A percentile compares a stretch with the other conserved stretches of the same genome.
Conservation (phyloP, 148 eudicot species). For the Nepenthes mirabilis region DNA sequence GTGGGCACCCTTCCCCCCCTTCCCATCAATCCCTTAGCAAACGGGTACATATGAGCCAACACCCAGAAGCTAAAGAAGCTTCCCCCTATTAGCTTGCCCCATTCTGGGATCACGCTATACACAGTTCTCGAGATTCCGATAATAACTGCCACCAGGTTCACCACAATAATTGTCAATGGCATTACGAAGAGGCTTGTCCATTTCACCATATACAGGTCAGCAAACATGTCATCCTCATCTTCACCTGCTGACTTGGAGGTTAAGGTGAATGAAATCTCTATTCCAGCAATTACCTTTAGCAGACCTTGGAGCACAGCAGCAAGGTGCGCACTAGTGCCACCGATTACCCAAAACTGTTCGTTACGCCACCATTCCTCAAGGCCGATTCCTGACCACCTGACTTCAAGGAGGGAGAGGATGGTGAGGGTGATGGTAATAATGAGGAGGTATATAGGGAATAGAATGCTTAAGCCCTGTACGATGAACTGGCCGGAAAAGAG, state of each 20-base stretch:
- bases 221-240: conserved; percentile 67
- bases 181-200: conserved; percentile 67
- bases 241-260: conserved; percentile 66
- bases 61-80: conserved; percentile 69
- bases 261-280: conserved; percentile 74
- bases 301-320: conserved; percentile 81
- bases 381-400: conserved; percentile 84
- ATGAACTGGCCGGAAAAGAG: conserved; percentile 83
- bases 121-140: conserved; percentile 54
- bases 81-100: conserved; percentile 73
- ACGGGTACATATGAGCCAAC: conserved; percentile 83
- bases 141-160: conserved; percentile 46
- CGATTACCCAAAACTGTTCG: conserved; percentile 88
- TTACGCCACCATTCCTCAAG: conserved; percentile 90
- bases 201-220: conserved; percentile 61
- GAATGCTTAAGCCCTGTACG: conserved; percentile 38
- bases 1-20: conserved; percentile 70
- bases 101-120: conserved; percentile 64
- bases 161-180: conserved; percentile 58
- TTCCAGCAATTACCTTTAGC: conserved; percentile 65
- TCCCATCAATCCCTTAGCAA: conserved; percentile 80
- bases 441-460: conserved; percentile 50
- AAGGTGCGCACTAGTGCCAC: conserved; percentile 82
- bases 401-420: conserved; percentile 64
- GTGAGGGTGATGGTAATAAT: conserved; percentile 34